phyloP scores from a whole-genome alignment of 73 alveolate species.

The Tetrahymena borealis region DNA sequence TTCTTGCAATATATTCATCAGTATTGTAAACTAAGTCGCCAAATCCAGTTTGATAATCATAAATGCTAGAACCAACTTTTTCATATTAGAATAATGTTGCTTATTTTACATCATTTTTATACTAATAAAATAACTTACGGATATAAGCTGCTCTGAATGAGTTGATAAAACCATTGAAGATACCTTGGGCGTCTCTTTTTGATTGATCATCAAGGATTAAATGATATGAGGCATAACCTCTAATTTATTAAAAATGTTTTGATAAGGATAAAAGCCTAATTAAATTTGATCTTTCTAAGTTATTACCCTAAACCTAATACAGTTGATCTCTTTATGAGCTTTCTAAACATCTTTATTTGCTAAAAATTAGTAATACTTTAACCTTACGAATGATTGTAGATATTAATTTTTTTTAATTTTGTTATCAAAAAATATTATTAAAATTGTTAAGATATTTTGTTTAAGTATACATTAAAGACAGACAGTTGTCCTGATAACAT shows the following conservation, averaged over 20 bases:
- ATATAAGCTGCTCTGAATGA: conserved; percentile 25
- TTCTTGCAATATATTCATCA: conserved; percentile 25
- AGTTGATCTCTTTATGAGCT: not conserved
- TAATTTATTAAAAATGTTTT: not conserved
- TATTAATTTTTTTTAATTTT: too few species aligned
- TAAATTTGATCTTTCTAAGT: not conserved
- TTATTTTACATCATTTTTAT: not conserved
- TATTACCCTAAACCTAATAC: not conserved
- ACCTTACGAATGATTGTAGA: too few species aligned
- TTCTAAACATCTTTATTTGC: not conserved
- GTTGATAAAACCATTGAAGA: conserved; percentile 13
- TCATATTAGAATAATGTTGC: not conserved
- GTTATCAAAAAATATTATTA: not conserved
- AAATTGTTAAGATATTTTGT: not conserved
- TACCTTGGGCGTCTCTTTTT: not conserved
- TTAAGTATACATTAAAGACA: not conserved
- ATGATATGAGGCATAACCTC: not conserved
- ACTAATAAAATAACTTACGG: too few species aligned
- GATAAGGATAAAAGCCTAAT: not conserved
- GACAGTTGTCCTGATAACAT: not conserved
- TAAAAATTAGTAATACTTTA: not conserved
- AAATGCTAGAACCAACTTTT: conserved; percentile 11
- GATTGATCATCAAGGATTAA: not conserved
- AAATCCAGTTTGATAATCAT: conserved; percentile 17
- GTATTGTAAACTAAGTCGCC: conserved; percentile 19